Evolutionary conservation across 2,329 filamentous ascomycete genomes (phyloP), one percentile per base, ranked within the genome.

Genomic region (Uncinocarpus reesii): DNA sequence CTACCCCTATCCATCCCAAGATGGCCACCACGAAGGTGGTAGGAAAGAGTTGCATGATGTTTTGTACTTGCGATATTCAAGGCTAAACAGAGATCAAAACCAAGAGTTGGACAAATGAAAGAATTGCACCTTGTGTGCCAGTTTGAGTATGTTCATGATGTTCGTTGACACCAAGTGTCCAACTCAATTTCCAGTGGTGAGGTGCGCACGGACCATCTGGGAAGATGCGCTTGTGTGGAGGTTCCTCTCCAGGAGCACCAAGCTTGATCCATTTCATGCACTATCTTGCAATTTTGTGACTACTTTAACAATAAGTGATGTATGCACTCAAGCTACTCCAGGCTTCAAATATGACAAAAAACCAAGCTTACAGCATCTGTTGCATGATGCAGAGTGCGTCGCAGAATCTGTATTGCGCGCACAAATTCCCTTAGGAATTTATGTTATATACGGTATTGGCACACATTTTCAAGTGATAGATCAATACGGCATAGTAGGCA

Each of bases 1-100:
- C 76, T 56, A 81, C 75, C 59, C 79, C 77, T 59, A 81, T 62
- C 61, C 64, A 68, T 37, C 63, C 73, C 64, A 85, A 66, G 61
- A 72, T 72, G 56, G 75, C 74, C 57, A 77, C 66, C 48, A 70
- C 56, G 50, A 70, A 58, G 48, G 66, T 58, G 46, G 61, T 58
- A 47, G 63, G 54, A 54, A 61, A 63, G 56, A 71, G 64, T 51
- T 64, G 65, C 69, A 72, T 72, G 32, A 46, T 62, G 55, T 18
- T 32, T n/a, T 32, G 42, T n/a, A 7, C 15, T 43, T 26, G 43
- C 21, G 24, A 36, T 46, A 7, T 23, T 35, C 42, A 34, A 31
- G n/a, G n/a, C 23, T 41, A 8, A 31, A n/a, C n/a, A 24, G n/a
- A 3, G 11, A 15, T n/a, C 7, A 28, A 3, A 29, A 5, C 21